Evolutionary conservation across 257 asterid species (phyloP), one percentile per base, ranked within the genome.

Genomic region (Asclepias syriaca): DNA sequence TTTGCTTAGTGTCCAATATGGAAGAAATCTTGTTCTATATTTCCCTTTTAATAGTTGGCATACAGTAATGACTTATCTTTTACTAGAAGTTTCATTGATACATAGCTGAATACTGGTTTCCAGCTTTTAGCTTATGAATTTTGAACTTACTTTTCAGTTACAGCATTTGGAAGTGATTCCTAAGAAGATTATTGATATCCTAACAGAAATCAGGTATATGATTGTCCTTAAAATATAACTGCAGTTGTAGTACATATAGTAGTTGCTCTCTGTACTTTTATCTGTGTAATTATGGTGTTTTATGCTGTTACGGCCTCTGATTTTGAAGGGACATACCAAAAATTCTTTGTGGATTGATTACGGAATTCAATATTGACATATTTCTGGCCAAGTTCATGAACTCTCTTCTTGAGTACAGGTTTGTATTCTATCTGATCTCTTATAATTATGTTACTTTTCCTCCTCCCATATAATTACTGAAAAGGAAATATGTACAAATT

Each of bases 381-480:
- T 94, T 94, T 84, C 48, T 94, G 60, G 74, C 79, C 19, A 87
- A 88, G 74, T 75, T 89, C 79, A 80, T 91, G 74, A 90, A 92
- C 74, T 91, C 98, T 70, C 87, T 91, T 81, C 76, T 91, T 37
- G 95, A 87, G 77, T 64, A 85, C 83, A 91, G 98, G 99, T 94
- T 48, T 15, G 2, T 37, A 34, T 11, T 63, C 51, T 68, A 1
- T 51, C 39, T 45, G 43, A 6, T 18, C 6, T 5, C 32, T 50
- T 37, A 16, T 15, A 53, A 50, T 54, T 69, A 48, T 48, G 48
- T n/a, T 40, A 45, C 54, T 49, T 67, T 21, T 64, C 76, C 6
- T n/a, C 39, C 18, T 9, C 15, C 21, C 32, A 37, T 63, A 29
- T 10, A 21, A 48, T 15, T 22, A 37, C 68, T 64, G 40, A 54